A percentile compares a stretch with the other conserved stretches of the same genome.
Conservation (phyloP, 495 filamentous ascomycete species). For the Tuber magnatum region DNA sequence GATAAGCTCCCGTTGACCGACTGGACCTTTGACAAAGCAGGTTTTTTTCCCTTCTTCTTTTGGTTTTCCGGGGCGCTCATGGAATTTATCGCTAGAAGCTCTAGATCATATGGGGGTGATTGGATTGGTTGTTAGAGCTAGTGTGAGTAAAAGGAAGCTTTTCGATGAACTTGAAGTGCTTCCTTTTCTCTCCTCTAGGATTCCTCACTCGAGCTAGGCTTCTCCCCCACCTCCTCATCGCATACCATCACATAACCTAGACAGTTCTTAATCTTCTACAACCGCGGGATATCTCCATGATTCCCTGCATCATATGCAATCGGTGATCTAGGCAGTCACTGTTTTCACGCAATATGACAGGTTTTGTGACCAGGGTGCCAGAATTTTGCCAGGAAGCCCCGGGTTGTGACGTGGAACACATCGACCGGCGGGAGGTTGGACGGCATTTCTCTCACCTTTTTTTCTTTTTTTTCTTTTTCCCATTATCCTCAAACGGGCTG, state of each 20-base stretch:
- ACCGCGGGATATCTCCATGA: background rate
- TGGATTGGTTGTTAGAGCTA: background rate
- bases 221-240: background rate
- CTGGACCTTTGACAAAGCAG: background rate
- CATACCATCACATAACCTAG: background rate
- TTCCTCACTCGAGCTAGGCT: background rate
- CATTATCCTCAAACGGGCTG: background rate
- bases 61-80: background rate
- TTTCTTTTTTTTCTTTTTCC: background rate
- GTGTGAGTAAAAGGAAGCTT: background rate
- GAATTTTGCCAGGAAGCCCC: background rate
- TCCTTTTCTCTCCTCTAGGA: background rate
- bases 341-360: background rate
- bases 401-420: constrained; percentile 5
- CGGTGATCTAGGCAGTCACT: background rate
- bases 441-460: background rate
- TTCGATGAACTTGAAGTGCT: background rate
- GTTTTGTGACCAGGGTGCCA: background rate
- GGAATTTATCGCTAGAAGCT: background rate
- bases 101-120: background rate
- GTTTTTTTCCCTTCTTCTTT: background rate
- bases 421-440: background rate
- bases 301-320: background rate
- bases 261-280: background rate
- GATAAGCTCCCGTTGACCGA: background rate